A percentile compares a stretch with the other conserved stretches of the same genome.
Conservation (phyloP, 2,329 filamentous ascomycete species). For the Golovinomyces cichoracearum region DNA sequence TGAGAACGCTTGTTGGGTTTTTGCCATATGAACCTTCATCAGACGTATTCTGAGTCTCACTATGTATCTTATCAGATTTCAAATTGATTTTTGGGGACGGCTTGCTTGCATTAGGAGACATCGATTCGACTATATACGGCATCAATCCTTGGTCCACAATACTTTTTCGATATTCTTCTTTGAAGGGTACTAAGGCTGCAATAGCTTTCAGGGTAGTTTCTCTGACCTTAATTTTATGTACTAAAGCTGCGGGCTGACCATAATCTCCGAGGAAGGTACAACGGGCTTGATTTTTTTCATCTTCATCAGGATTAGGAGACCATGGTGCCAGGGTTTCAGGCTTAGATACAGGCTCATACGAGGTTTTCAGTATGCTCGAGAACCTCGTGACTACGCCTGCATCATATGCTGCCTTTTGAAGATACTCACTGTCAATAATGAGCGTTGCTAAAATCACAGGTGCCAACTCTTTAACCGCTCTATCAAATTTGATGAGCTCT, state of each 20-base stretch:
- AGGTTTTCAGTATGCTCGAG: constrained; percentile 36
- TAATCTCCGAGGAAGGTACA: constrained; percentile 28
- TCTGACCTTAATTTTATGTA: constrained; percentile 49
- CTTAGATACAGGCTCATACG: constrained; percentile 32
- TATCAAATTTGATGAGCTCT: constrained; percentile 18
- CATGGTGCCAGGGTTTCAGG: constrained; percentile 25
- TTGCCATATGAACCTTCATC: constrained; percentile 28
- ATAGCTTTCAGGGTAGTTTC: constrained; percentile 54
- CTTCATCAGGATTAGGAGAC: constrained; percentile 17
- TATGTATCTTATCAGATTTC: constrained; percentile 15
- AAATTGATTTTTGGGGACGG: constrained; percentile 17
- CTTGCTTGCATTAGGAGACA: constrained; percentile 34
- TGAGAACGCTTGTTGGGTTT: constrained; percentile 52
- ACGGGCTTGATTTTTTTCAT: constrained; percentile 9
- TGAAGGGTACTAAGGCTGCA: constrained; percentile 54
- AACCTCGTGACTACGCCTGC: constrained; percentile 34
- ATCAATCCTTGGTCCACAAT: constrained; percentile 64
- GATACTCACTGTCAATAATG: constrained; percentile 47
- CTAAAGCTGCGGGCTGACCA: constrained; percentile 33
- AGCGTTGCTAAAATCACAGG: constrained; percentile 54
- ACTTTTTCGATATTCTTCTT: constrained; percentile 59
- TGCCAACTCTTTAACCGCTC: constrained; percentile 39
- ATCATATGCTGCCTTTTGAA: constrained; percentile 65
- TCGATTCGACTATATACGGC: constrained; percentile 58
- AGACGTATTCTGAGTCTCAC: constrained; percentile 5